Base-by-base conservation (phyloP, 495 filamentous ascomycete genomes). In the Hypomontagnella monticulosa region DNA sequence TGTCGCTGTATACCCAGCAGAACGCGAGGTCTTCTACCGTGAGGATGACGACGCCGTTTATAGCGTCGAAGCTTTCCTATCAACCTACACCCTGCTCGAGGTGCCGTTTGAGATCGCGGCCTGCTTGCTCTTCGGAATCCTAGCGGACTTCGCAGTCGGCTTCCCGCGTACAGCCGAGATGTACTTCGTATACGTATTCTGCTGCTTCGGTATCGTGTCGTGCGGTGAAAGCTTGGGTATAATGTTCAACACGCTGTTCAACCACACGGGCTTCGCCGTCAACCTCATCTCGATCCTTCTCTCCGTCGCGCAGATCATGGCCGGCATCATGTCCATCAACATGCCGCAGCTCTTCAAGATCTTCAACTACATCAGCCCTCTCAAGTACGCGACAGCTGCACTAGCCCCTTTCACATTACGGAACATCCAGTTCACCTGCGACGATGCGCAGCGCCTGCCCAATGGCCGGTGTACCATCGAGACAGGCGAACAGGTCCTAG, bases 141-240 rank as follows among this genome's bases (percentile, higher is more conserved):
- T 93, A 8, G 79, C 78, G 1, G 83, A 79, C 30, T 76, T 89
- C 4, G 88, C 87, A 0, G 83, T 84, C 12, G 88, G 88, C 3
- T 79, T 92, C 27, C 81, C 85, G 6, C 82, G 87, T 23, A 89
- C 81, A 0, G 77, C 76, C 0, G 67, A 79, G 32, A 81, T 91
- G 73, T 89, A 88, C 74, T 89, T 91, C 66, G 81, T 90, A 51
- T 74, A 84, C 36, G 77, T 85, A 0, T 89, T 87, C 73, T 89
- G 88, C 72, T 84, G 83, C 47, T 91, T 93, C 66, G 88, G 85
- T 57, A 86, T 93, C 42, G 89, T 91, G 36, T 87, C 76, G 47
- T 90, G 86, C 61, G 90, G 90, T 3, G 90, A 93, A 76, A 88
- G 84, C 41, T 66, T 92, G n/a, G 90, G 90, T 0, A 92, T 93